These are phyloP conservation scores for Strobilomyces dryophilus DNA, from an alignment of 768 basidiomycete species.

Conservation along the genomic window DNA sequence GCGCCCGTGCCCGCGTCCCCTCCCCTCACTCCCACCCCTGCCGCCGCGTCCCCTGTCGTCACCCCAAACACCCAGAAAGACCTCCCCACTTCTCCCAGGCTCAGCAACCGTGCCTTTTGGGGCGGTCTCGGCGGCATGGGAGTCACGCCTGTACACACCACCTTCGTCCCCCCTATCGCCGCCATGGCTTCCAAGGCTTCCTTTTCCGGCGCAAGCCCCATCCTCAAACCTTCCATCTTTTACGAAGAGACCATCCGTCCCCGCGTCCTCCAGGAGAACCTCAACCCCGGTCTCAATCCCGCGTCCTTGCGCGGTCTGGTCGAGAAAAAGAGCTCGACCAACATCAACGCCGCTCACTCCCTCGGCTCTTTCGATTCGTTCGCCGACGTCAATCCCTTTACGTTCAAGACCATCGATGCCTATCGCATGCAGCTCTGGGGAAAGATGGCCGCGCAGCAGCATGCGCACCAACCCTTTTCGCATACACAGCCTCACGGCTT, in stretches of 20 bases:
- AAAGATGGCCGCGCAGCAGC: constrained; percentile 77
- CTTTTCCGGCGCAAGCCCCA: constrained; percentile 23
- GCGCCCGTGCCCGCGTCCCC: constrained; percentile 38
- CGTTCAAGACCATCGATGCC: constrained; percentile 81
- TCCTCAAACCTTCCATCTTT: constrained; percentile 30
- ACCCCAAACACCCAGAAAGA: constrained; percentile 79
- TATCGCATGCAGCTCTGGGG: constrained; percentile 93
- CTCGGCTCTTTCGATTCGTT: constrained; percentile 67
- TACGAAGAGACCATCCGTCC: constrained; percentile 27
- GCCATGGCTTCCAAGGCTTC: constrained; percentile 27
- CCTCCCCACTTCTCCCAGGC: constrained; percentile 57
- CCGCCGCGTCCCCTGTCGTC: constrained; percentile 33
- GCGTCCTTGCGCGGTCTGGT: constrained; percentile 17
- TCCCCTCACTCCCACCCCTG: constrained; percentile 24
- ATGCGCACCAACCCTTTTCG: constrained; percentile 33
- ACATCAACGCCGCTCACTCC: constrained; percentile 22
- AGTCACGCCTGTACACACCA: constrained; percentile 80
- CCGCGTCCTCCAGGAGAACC: constrained; percentile 20
- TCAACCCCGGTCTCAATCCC: constrained; percentile 27
- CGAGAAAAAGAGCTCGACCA: constrained; percentile 31
- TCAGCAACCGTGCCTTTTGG: constrained; percentile 64
- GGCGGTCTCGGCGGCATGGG: constrained; percentile 70
- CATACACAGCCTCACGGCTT: constrained; percentile 33
- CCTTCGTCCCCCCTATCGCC: constrained; percentile 70
- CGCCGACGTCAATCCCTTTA: constrained; percentile 78